phyloP scores from a whole-genome alignment of 1,284 basidiomycete genomes.

The Ustilago shanxiensis region DNA sequence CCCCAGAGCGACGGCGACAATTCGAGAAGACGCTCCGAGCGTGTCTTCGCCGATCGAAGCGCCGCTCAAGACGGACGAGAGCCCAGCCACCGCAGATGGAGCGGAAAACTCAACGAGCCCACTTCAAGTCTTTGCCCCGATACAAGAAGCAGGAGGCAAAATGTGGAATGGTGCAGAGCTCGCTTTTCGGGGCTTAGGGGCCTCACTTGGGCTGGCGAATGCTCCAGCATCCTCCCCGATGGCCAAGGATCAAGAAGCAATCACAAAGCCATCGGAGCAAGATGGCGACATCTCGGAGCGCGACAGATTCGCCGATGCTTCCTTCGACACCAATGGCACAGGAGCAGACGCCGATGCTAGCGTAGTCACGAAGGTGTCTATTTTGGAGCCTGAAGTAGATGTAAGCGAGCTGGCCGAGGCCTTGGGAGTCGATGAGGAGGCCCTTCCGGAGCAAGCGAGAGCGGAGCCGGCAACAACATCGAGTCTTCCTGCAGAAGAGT shows the following conservation, averaged over 20 bases:
- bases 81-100: neutral
- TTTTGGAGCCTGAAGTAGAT: conserved; percentile 49
- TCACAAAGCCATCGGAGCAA: conserved; percentile 2
- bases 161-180: conserved; percentile 50
- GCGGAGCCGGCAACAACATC: neutral
- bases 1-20: neutral
- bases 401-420: conserved; percentile 45
- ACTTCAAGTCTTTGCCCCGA: conserved; percentile 32
- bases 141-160: conserved; percentile 49
- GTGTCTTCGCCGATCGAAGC: conserved; percentile 26
- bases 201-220: conserved; percentile 37
- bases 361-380: conserved; percentile 41
- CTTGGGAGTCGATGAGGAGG: conserved; percentile 16
- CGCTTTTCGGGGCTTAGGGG: conserved; percentile 37
- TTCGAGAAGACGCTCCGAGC: neutral
- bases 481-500: neutral
- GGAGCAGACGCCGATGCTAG: conserved; percentile 27
- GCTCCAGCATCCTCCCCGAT: neutral
- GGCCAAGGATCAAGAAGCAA: neutral
- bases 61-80: neutral
- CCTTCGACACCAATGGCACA: conserved; percentile 24
- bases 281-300: conserved; percentile 31
- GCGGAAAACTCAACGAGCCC: conserved; percentile 28
- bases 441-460: neutral
- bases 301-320: conserved; percentile 35